Percentiles rank a stretch among this genome's conserved stretches.
phyloP scores from a whole-genome alignment of 805 yeast species.

The Monosporozyma yasuniensis region DNA sequence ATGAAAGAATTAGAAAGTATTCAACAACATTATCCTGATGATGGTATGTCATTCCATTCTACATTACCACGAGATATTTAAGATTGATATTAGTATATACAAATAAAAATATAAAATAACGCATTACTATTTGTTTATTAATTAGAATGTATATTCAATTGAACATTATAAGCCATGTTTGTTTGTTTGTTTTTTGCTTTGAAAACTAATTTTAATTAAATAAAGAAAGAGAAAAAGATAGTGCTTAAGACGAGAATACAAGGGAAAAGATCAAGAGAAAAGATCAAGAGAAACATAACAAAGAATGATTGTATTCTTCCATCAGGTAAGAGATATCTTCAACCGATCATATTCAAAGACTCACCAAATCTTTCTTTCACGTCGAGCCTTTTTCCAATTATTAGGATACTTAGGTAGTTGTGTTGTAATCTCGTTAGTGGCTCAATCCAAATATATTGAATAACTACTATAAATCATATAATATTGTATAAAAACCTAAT shows the following conservation, averaged over 20 bases:
- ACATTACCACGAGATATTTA: not conserved
- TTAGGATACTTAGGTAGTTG: slow-evolving; percentile 30
- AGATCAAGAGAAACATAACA: not conserved
- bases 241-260: not conserved
- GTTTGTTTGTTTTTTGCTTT: too few relatives aligned
- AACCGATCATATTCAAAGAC: slow-evolving; percentile 23
- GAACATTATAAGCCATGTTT: too few relatives aligned
- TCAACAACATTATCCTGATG: slow-evolving; percentile 1
- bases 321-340: slow-evolving; percentile 29
- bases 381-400: slow-evolving; percentile 29
- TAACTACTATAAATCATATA: not conserved
- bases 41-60: not conserved
- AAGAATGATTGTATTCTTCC: slow-evolving; percentile 23
- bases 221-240: not conserved
- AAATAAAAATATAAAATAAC: too few relatives aligned
- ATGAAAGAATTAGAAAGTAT: slow-evolving; percentile 3
- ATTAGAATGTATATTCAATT: too few relatives aligned
- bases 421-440: slow-evolving; percentile 25
- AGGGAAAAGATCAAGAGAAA: not conserved
- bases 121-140: too few relatives aligned
- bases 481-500: not conserved
- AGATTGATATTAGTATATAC: too few relatives aligned
- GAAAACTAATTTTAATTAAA: not conserved
- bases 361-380: slow-evolving; percentile 25
- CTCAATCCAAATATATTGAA: slow-evolving; percentile 19